Evolutionary conservation across 768 basidiomycete genomes (phyloP), one percentile per base, ranked within the genome.

Genomic region (Tylopilus felleus): DNA sequence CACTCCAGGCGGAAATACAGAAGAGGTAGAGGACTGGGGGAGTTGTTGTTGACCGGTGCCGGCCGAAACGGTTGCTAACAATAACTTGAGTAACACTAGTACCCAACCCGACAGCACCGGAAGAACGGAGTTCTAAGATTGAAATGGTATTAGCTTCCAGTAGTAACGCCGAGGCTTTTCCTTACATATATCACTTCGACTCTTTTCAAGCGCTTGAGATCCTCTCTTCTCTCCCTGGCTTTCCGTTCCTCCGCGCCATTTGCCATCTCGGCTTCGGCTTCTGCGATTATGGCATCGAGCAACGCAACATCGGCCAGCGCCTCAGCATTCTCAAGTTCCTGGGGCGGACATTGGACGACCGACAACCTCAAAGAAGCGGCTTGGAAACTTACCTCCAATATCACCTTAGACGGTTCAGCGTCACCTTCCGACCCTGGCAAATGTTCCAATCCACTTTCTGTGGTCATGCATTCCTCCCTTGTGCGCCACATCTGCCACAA

Each of bases 401-500:
- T 75, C 49, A 76, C 76, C 10, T 77, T 80, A 7, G 78, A 79
- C 5, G 79, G 77, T 56, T 83, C 80, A 48, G 74, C 72, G 43
- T 82, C 77, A 19, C 74, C 80, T 57, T 85, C 86, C 33, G 80
- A 74, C 28, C 87, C 88, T 14, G 88, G 86, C 75, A 90, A 79
- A 60, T 81, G 80, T 21, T 93, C 89, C 55, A 97, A 71, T 13
- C 97, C 97, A 65, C 93, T 93, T 73, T 99, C 97, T 44, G 85
- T 83, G 2, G 87, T 86, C 80, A 97, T 91, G 65, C 89, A 98
- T 64, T 98, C 96, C 70, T 98, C 95, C 60, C 97, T 79, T 17
- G 93, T 90, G 67, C 88, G 80, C 92, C 93, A 98, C 84, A 95
- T 92, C 74, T 99, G 97, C 74, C 84, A 84, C 17, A 98, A 74